Conservation (phyloP, 1,284 basidiomycete genomes). For the Phellopilus nigrolimitatus region DNA sequence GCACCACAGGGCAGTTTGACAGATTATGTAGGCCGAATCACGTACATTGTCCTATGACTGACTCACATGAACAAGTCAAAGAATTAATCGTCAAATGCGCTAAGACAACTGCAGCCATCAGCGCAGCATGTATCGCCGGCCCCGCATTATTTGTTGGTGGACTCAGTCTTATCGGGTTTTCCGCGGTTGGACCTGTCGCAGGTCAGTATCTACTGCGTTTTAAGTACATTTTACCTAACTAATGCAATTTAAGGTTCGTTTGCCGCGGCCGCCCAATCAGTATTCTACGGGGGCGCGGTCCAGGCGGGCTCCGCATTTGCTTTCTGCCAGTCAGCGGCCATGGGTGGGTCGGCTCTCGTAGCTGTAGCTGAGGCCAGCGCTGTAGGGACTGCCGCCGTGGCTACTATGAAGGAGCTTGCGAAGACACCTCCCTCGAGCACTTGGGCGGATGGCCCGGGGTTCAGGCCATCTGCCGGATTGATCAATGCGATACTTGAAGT, state of each 20-base stretch:
- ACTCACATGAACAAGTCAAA: too few relatives aligned
- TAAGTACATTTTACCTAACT: background rate
- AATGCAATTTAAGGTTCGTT: background rate
- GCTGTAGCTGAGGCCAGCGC: background rate
- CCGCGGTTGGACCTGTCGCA: constrained; percentile 3
- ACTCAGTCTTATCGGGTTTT: constrained; percentile 2
- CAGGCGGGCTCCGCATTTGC: constrained; percentile 3
- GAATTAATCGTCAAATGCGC: background rate
- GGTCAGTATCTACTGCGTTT: background rate
- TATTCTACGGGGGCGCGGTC: constrained; percentile 4
- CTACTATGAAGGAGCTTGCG: background rate
- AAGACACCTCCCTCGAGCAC: background rate
- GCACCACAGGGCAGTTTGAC: too few relatives aligned
- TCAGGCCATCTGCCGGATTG: background rate
- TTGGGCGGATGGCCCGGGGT: constrained; percentile 1
- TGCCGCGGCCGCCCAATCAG: constrained; percentile 6
- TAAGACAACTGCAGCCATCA: background rate
- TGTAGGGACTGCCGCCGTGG: background rate
- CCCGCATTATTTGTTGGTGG: background rate
- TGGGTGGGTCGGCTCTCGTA: background rate
- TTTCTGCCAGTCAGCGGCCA: constrained; percentile 5
- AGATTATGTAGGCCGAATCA: too few relatives aligned
- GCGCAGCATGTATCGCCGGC: background rate
- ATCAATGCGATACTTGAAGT: background rate
- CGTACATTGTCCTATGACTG: too few relatives aligned